Evolutionary conservation across 1,284 basidiomycete species (phyloP), one percentile per base, ranked within the genome.

Genomic region (Cutaneotrichosporon cyanovorans): DNA sequence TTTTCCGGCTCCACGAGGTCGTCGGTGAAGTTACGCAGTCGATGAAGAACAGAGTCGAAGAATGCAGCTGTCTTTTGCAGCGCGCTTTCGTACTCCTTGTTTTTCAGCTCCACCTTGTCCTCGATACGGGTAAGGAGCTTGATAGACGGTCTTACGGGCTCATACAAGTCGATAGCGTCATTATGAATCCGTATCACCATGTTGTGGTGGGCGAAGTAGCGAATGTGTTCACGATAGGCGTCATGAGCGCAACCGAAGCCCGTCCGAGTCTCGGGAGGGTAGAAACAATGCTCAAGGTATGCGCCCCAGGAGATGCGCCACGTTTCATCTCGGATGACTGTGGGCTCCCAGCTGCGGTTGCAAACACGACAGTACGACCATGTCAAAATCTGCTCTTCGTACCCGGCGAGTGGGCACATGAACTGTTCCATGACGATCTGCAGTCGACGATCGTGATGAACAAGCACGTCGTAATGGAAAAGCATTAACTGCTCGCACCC

Each of bases 331-430:
- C 89, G 90, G 34, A 97, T 82, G 16, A 84, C 84, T 46, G 89
- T 86, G 65, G 92, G 88, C 0, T 87, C 87, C 16, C 91, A 91
- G 5, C 83, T 82, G 4, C 78, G 80, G 6, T 81, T 80, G 63
- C 90, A 93, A 10, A 84, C 72, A 36, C 85, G 80, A 73, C 92
- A 96, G 39, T 84, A 84, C 66, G 85, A 90, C 89, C 90, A 96
- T 10, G 90, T 93, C 38, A 87, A 86, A 59, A 95, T 83, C 46
- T 82, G 76, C 49, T 91, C 83, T 58, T 75, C 73, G 51, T 73
- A 71, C 22, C 72, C 74, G 2, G 73, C 71, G 16, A 72, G 67
- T 1, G 69, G 70, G 43, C 69, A 71, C 15, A 63, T 61, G 50
- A 73, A 90, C 64, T 85, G 84, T 65, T 92, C 88, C 46, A 87